phyloP scores from a whole-genome alignment of 2,329 filamentous ascomycete genomes.

The Colletotrichum karsti region DNA sequence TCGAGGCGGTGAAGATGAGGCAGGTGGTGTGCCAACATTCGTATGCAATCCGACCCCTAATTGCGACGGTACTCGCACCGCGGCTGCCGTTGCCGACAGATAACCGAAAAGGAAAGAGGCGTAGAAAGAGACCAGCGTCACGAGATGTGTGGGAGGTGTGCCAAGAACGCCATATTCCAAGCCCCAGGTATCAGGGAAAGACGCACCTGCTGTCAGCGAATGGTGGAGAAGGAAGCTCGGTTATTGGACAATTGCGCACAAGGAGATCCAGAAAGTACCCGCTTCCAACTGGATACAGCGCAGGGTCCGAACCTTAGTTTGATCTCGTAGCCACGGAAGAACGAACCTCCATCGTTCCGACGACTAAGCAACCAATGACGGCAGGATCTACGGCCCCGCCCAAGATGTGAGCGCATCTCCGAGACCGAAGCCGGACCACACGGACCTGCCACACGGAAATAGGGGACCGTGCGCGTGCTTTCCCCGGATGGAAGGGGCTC shows the following conservation, averaged over 20 bases:
- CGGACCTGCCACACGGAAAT: no score
- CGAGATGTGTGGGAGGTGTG: not conserved
- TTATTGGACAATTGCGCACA: not conserved
- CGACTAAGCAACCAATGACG: not conserved
- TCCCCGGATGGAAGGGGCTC: not conserved
- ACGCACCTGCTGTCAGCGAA: not conserved
- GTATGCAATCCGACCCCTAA: slow-evolving; percentile 2
- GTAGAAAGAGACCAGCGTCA: not conserved
- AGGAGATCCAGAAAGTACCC: no score
- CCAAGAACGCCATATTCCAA: not conserved
- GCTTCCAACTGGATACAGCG: not conserved
- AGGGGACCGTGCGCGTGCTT: not conserved
- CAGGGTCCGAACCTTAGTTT: not conserved
- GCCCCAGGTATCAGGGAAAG: not conserved
- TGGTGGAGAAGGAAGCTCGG: not conserved
- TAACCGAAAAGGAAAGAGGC: not conserved
- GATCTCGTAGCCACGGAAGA: not conserved
- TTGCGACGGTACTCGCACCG: not conserved
- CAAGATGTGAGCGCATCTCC: no score
- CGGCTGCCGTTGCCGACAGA: not conserved
- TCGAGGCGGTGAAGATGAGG: not conserved
- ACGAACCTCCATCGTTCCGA: not conserved
- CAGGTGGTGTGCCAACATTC: not conserved
- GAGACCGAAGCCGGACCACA: no score
- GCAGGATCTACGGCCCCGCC: not conserved